Base-by-base conservation (phyloP, 257 asterid species). In the Primulina huaijiensis region DNA sequence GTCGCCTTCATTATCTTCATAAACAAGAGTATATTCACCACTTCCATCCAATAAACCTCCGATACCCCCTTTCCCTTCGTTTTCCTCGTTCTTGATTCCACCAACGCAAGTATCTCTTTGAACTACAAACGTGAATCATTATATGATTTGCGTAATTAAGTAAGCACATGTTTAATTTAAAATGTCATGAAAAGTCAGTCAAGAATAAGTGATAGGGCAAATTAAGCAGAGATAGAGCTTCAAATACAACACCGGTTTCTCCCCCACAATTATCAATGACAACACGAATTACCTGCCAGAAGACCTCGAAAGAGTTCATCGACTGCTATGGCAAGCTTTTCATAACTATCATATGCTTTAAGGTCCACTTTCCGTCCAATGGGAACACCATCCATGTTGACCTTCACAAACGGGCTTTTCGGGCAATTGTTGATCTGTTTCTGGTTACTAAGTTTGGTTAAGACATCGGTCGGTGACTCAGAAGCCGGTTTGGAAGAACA, bases 1-100 rank as follows among this genome's bases (percentile, higher is more conserved):
- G 81, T 93, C 99, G 60, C 99, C 99, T 85, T 93, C 99, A 70
- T 90, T 83, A 85, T 93, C 97, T 78, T 93, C 99, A 81, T 90
- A 93, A 50, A 93, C 95, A 27, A 93, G 97, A 60, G 97, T 89
- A 87, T 87, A 90, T 86, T 89, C 97, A 40, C 97, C 95, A 75
- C 87, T 88, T 55, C 97, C 88, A 19, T 93, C 94, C 84, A 93
- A 77, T 50, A 90, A 72, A 8, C 96, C 89, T 38, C 87, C 85
- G 3, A 87, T 82, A 1, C 21, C 57, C 60, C 25, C 73, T 68
- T 74, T 83, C 76, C 80, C 82, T 40, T 77, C 87, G 20, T 67
- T 77, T 16, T 79, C 83, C 43, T 77, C 71, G 56, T 62, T 87
- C 74, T 78, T 62, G 31, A 40, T 66, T 65, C 82, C 88, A 73